phyloP scores from a whole-genome alignment of 1,284 basidiomycete genomes.

The Malassezia slooffiae region DNA sequence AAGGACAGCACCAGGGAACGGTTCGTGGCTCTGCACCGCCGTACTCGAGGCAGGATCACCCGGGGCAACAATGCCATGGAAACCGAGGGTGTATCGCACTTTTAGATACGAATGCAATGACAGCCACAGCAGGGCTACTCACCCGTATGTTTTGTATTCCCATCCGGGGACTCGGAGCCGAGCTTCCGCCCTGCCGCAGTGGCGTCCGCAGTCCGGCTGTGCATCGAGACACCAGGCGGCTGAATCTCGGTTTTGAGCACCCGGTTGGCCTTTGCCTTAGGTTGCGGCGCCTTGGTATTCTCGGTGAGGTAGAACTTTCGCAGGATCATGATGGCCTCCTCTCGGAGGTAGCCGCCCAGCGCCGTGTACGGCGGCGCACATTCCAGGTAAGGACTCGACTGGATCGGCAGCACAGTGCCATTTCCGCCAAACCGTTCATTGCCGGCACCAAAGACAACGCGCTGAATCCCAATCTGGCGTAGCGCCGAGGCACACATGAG shows the following conservation, averaged over 20 bases:
- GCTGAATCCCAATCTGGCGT: slow-evolving; percentile 78
- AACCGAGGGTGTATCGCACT: slow-evolving; percentile 34
- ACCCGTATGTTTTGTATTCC: not conserved
- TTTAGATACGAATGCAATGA: too few relatives aligned
- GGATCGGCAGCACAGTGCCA: slow-evolving; percentile 82
- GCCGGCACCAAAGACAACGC: slow-evolving; percentile 83
- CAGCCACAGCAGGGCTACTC: too few relatives aligned
- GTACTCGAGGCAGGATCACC: slow-evolving; percentile 23
- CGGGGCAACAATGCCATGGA: slow-evolving; percentile 32
- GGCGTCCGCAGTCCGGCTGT: too few relatives aligned
- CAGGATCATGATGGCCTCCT: slow-evolving; percentile 89
- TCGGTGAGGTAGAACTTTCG: slow-evolving; percentile 91
- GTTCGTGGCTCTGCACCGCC: slow-evolving; percentile 18
- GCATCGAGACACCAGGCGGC: slow-evolving; percentile 44
- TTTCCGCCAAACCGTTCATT: slow-evolving; percentile 97
- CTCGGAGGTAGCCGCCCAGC: slow-evolving; percentile 68
- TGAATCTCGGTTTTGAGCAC: slow-evolving; percentile 42
- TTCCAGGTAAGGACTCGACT: slow-evolving; percentile 50
- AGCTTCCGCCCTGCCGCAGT: too few relatives aligned
- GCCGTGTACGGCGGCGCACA: slow-evolving; percentile 62
- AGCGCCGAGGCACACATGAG: slow-evolving; percentile 97
- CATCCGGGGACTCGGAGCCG: slow-evolving; percentile 50
- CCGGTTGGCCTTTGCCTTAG: slow-evolving; percentile 36
- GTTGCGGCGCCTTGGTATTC: slow-evolving; percentile 59
- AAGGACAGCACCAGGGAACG: slow-evolving; percentile 33